Evolutionary conservation across 2,329 filamentous ascomycete genomes (phyloP), one percentile per base, ranked within the genome.

Genomic region (Ophiostoma australiae): DNA sequence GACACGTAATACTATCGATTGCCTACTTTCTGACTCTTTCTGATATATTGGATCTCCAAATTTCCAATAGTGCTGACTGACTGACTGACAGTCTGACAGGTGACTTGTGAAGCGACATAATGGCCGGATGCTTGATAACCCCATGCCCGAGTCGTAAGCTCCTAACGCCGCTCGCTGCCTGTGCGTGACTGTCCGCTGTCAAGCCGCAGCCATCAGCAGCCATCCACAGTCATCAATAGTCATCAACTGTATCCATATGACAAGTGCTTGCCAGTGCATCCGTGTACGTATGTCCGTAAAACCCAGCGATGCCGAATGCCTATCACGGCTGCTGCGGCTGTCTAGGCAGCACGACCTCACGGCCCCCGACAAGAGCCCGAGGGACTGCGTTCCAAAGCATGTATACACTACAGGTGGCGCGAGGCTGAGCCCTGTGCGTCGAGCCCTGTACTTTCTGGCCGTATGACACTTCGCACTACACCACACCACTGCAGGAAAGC

Each of bases 1-100:
- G n/a, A 20, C 44, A 48, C 44, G 44, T n/a, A 48, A 48, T 48
- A 20, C 2, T 58, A 23, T 52, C 7, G n/a, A 58, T 27, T 58
- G 52, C n/a, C 23, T 48, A 58, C 15, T 58, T 23, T 27, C 52
- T 58, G 27, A 58, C 52, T 13, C 23, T 58, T 17, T 58, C 23
- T 58, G 5, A 58, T 48, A 48, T 48, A 48, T 48, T 48, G 44
- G n/a, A n/a, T 48, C 2, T 48, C 8, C 44, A 20, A 17, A 48
- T 48, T 48, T 48, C 5, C 44, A 48, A 58, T 58, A 23, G 52
- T 58, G 52, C 52, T 58, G 52, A 58, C 52, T 27, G 52, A 58
- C 52, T 27, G 27, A 31, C 27, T 31, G 27, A 31, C 27, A 31
- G 27, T 31, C 27, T 31, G 48, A 58, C 52, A 58, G 23, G 52